Conservation (phyloP, 2,329 filamentous ascomycete species). For the Colletotrichum neosansevieriae region DNA sequence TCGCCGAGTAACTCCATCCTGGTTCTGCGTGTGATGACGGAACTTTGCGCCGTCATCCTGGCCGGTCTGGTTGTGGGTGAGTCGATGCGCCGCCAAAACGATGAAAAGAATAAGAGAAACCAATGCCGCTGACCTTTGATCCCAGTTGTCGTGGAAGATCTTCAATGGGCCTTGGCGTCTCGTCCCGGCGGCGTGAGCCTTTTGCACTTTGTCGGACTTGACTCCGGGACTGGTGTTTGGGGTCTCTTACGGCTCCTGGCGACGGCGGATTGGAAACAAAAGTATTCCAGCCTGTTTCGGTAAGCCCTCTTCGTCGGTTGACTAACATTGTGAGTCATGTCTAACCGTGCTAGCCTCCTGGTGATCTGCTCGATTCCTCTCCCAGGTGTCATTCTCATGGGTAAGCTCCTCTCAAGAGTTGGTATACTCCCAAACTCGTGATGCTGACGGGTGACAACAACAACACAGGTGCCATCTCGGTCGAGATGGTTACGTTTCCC, state of each 20-base stretch:
- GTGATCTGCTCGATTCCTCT: conserved; percentile 33
- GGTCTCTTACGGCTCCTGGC: conserved; percentile 28
- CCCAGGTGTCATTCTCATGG: conserved; percentile 32
- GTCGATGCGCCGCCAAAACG: too few relatives aligned
- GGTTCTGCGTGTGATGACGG: conserved; percentile 32
- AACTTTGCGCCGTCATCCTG: conserved; percentile 23
- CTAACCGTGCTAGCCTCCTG: conserved; percentile 18
- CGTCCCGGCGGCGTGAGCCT: conserved; percentile 28
- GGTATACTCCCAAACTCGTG: rapidly evolving
- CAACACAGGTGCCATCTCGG: conserved; percentile 10
- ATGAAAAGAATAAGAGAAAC: too few relatives aligned
- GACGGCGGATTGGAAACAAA: conserved; percentile 33
- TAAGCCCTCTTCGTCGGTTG: background rate
- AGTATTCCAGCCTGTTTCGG: conserved; percentile 37
- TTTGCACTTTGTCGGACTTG: conserved; percentile 33
- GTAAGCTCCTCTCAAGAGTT: background rate
- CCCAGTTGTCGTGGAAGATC: conserved; percentile 25
- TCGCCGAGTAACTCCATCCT: conserved; percentile 29
- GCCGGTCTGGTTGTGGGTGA: conserved; percentile 22
- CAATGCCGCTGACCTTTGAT: too few relatives aligned
- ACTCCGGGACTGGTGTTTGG: conserved; percentile 34
- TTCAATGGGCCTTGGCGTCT: conserved; percentile 37
- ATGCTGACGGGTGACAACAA: background rate
- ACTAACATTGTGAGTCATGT: background rate
- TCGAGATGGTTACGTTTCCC: conserved; percentile 34